A percentile compares a stretch with the other conserved stretches of the same genome.
Conservation (phyloP, 108 stramenopile species). For the Aurantiochytrium sp. region DNA sequence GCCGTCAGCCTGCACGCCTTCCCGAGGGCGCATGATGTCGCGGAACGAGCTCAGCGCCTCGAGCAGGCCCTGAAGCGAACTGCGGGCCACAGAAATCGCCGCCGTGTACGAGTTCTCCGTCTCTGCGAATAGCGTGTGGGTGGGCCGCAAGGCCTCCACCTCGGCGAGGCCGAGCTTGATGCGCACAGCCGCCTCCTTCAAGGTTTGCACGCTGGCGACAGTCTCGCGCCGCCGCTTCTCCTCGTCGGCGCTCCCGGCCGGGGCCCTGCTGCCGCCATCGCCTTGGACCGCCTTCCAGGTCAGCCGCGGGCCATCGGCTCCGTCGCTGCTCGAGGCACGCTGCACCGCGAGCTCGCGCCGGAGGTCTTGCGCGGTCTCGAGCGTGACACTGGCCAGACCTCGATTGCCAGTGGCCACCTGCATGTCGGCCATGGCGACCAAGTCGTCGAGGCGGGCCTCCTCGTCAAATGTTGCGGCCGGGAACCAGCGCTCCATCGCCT, state of each 20-base stretch:
- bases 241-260: too few relatives aligned
- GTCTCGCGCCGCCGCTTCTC: too few relatives aligned
- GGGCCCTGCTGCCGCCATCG: too few relatives aligned
- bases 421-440: background rate
- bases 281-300: too few relatives aligned
- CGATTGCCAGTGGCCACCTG: constrained; percentile 10
- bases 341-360: background rate
- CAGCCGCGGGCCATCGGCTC: too few relatives aligned
- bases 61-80: background rate
- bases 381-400: background rate
- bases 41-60: background rate
- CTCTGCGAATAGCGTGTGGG: background rate
- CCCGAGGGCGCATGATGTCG: too few relatives aligned
- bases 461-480: background rate
- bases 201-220: background rate
- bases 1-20: too few relatives aligned
- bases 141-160: background rate
- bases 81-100: background rate
- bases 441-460: background rate
- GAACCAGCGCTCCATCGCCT: background rate
- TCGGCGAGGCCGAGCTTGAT: background rate
- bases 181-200: background rate
- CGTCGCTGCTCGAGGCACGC: too few relatives aligned
- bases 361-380: background rate
- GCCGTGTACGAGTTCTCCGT: background rate